Evolutionary conservation across 257 asterid species (phyloP).

Genomic region (Fraxinus cuspidata): DNA sequence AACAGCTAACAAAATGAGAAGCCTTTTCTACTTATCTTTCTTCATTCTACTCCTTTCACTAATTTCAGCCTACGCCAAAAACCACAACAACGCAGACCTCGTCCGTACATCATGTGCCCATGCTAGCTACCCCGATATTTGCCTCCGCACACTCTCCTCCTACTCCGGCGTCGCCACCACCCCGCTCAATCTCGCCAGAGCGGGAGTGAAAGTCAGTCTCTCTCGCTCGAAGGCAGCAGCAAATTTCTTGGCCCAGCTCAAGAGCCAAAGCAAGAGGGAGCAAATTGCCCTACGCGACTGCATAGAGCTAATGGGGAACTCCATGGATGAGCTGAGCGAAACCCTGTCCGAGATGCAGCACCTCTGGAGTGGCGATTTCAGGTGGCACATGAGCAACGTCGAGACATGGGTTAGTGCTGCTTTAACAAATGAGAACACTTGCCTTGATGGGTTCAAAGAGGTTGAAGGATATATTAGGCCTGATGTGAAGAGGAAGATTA

Average conservation of each 20-base stretch:
- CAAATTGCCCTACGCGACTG: slow-evolving; percentile 67
- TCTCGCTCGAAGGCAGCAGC: slow-evolving; percentile 47
- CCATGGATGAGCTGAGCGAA: slow-evolving; percentile 65
- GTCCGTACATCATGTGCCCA: slow-evolving; percentile 70
- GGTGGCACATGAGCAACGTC: slow-evolving; percentile 91
- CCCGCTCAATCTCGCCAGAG: slow-evolving; percentile 70
- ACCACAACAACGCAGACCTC: slow-evolving; percentile 37
- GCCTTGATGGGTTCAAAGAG: slow-evolving; percentile 87
- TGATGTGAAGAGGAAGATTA: slow-evolving; percentile 60
- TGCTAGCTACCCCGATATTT: slow-evolving; percentile 86
- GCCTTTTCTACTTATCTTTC: slow-evolving; percentile 11
- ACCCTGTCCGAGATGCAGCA: slow-evolving; percentile 59
- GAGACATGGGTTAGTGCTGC: slow-evolving; percentile 99
- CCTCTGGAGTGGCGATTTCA: slow-evolving; percentile 64
- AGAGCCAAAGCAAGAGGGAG: slow-evolving; percentile 45
- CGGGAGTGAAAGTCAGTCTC: slow-evolving; percentile 72
- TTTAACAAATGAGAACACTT: slow-evolving; percentile 79
- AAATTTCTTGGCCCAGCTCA: slow-evolving; percentile 41
- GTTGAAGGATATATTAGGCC: slow-evolving; percentile 50
- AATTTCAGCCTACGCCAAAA: slow-evolving; percentile 12
- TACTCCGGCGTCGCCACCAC: slow-evolving; percentile 62
- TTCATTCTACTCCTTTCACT: slow-evolving; percentile 33
- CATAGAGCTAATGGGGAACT: slow-evolving; percentile 66
- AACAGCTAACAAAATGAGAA: slow-evolving; percentile 18
- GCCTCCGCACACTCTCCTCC: slow-evolving; percentile 77